These are phyloP conservation scores for Barnettozyma pratensis DNA, from an alignment of 805 yeast genomes.

Conservation along the genomic window DNA sequence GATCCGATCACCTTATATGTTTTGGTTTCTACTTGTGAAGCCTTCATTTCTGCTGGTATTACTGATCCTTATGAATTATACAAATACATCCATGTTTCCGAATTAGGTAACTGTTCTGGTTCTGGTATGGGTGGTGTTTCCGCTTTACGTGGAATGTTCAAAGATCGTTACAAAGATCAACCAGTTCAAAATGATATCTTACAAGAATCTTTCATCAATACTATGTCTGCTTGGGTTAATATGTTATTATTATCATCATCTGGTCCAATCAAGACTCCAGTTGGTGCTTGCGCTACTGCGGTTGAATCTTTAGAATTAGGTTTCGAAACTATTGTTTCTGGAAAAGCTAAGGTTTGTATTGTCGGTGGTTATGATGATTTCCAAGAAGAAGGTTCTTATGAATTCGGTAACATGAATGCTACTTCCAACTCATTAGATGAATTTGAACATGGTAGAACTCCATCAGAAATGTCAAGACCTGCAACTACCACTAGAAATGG, in stretches of 20 bases:
- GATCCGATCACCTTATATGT: conserved; percentile 94
- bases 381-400: conserved; percentile 98
- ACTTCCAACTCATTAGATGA: conserved; percentile 88
- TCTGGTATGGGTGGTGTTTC: conserved; percentile 99
- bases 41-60: conserved; percentile 88
- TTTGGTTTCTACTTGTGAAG: conserved; percentile 92
- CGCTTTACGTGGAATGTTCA: conserved; percentile 97
- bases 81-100: conserved; percentile 96
- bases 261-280: conserved; percentile 99
- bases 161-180: conserved; percentile 84
- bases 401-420: conserved; percentile 98
- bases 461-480: conserved; percentile 98
- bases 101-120: conserved; percentile 99
- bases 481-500: conserved; percentile 94
- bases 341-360: conserved; percentile 92
- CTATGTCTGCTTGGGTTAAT: conserved; percentile 99
- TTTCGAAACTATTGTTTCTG: conserved; percentile 86
- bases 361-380: conserved; percentile 99
- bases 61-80: conserved; percentile 99
- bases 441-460: conserved; percentile 93
- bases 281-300: conserved; percentile 99
- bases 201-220: conserved; percentile 97
- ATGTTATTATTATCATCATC: conserved; percentile 95
- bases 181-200: conserved; percentile 96
- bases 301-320: conserved; percentile 96